Conservation (phyloP, 164 flowering plant genomes). For the Berberis thunbergii region DNA sequence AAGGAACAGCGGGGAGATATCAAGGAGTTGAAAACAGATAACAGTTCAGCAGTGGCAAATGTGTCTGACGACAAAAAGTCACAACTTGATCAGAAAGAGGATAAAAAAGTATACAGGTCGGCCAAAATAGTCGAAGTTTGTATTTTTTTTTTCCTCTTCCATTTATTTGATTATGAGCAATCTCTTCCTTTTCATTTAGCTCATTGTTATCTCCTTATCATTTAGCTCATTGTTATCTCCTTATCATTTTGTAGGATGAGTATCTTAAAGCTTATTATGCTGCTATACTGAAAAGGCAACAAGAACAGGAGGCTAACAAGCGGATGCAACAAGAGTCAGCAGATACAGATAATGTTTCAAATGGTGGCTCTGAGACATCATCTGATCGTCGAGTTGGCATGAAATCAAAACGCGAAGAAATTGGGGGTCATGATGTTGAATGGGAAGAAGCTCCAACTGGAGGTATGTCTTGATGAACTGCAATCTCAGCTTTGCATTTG, state of each 20-base stretch:
- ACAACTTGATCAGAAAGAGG: conserved; percentile 19
- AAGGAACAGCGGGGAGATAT: conserved; percentile 79
- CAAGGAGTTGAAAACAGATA: conserved; percentile 46
- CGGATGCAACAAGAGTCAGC: conserved; percentile 25
- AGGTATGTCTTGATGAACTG: conserved; percentile 26
- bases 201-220: background rate
- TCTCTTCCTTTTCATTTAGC: background rate
- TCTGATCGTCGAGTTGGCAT: conserved; percentile 60
- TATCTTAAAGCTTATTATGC: conserved; percentile 81
- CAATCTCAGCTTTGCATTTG: background rate
- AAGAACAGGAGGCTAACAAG: conserved; percentile 37
- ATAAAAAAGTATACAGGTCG: conserved; percentile 53
- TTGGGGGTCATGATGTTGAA: conserved; percentile 55
- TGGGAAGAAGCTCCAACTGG: conserved; percentile 79
- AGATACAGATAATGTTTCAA: conserved; percentile 10
- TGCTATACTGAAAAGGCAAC: conserved; percentile 53
- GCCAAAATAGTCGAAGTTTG: conserved; percentile 5
- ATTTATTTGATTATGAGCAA: background rate
- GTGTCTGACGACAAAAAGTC: conserved; percentile 63
- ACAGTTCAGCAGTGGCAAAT: conserved; percentile 23
- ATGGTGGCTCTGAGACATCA: conserved; percentile 15
- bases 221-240: background rate
- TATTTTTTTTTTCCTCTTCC: background rate
- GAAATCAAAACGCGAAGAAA: conserved; percentile 67
- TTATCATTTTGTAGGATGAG: conserved; percentile 48